A percentile compares a stretch with the other conserved stretches of the same genome.
These are phyloP conservation scores for Neoascochyta sp. DNA, from an alignment of 2,329 filamentous ascomycete species.

Conservation along the genomic window DNA sequence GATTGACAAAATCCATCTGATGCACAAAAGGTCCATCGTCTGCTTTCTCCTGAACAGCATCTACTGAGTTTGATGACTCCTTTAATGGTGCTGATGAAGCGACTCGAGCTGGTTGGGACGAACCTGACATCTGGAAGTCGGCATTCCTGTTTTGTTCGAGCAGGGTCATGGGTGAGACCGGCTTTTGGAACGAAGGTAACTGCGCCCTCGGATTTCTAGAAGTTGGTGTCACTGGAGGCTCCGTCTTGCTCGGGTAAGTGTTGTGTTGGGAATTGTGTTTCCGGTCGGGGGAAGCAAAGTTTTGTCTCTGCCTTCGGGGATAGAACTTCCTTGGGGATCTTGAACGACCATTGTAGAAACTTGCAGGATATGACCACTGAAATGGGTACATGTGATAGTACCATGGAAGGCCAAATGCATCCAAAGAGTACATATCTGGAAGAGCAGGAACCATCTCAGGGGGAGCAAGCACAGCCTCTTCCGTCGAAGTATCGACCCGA, in stretches of 20 bases:
- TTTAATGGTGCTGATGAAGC: not conserved
- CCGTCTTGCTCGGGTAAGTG: not conserved
- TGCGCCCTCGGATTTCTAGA: not conserved
- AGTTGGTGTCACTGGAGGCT: not conserved
- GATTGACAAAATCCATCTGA: conserved; percentile 15
- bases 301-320: conserved; percentile 7
- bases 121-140: too few species aligned
- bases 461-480: conserved; percentile 1
- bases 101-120: not conserved
- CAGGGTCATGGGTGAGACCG: not conserved
- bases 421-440: conserved; percentile 19
- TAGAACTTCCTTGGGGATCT: conserved; percentile 20
- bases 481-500: not conserved
- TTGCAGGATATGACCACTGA: conserved; percentile 15
- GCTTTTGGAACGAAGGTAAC: too few species aligned
- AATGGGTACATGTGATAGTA: conserved; percentile 31
- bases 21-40: conserved; percentile 7
- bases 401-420: conserved; percentile 25
- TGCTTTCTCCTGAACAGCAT: not conserved
- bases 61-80: too few species aligned
- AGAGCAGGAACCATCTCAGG: conserved; percentile 2
- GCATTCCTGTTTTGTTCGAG: too few species aligned
- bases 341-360: conserved; percentile 10
- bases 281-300: not conserved
- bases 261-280: not conserved